Conservation (phyloP, 768 basidiomycete species). For the Rhodotorula kratochvilovae region DNA sequence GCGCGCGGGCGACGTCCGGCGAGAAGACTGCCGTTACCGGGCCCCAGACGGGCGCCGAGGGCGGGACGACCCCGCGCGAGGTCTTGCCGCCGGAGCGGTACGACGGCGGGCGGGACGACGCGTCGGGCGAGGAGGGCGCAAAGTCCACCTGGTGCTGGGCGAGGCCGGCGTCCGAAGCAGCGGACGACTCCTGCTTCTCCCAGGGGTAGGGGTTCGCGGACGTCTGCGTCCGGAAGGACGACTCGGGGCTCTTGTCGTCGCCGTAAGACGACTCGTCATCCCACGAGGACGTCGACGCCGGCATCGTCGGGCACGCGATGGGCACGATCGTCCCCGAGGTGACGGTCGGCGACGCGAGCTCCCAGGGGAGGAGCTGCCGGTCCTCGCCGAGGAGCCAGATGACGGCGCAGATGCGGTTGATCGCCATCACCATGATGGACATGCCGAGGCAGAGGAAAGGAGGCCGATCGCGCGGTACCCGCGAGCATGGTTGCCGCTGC, state of each 20-base stretch:
- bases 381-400: constrained; percentile 40
- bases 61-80: constrained; percentile 18
- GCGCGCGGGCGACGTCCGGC: constrained; percentile 29
- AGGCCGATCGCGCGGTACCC: constrained; percentile 31
- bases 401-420: constrained; percentile 35
- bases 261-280: constrained; percentile 32
- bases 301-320: constrained; percentile 28
- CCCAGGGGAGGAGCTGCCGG: constrained; percentile 36
- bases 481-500: constrained; percentile 28
- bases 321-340: constrained; percentile 34
- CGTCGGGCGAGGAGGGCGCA: background rate
- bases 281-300: constrained; percentile 12
- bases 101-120: constrained; percentile 31
- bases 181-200: constrained; percentile 31
- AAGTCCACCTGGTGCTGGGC: too few species aligned
- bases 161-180: too few species aligned
- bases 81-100: constrained; percentile 20
- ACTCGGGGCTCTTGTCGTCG: constrained; percentile 21
- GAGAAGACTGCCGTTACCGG: constrained; percentile 28
- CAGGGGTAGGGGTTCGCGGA: constrained; percentile 34
- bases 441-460: constrained; percentile 30
- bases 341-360: constrained; percentile 33
- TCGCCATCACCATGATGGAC: constrained; percentile 36
- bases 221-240: constrained; percentile 31
- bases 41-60: constrained; percentile 28